These are phyloP conservation scores for Ustilago crameri DNA, from an alignment of 1,284 basidiomycete species.

Conservation along the genomic window DNA sequence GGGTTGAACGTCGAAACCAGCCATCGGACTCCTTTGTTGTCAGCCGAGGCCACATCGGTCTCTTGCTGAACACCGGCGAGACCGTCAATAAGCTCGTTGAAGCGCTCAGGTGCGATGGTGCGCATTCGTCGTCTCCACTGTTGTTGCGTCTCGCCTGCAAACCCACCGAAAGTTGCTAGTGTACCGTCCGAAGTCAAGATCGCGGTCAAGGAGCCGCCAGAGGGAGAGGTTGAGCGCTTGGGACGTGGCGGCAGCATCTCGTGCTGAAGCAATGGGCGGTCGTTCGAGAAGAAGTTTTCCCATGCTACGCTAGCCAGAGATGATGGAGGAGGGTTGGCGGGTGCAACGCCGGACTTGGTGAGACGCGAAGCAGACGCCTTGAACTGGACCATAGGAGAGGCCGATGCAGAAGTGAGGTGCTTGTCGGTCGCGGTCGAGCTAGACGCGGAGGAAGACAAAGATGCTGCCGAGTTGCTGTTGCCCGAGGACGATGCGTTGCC, in stretches of 20 bases:
- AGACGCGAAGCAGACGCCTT: constrained; percentile 20
- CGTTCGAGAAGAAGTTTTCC: constrained; percentile 54
- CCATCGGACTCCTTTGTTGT: constrained; percentile 24
- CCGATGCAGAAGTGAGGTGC: constrained; percentile 11
- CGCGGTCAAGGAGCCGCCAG: constrained; percentile 35
- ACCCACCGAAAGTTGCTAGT: constrained; percentile 41
- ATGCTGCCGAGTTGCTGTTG: constrained; percentile 31
- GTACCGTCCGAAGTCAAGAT: constrained; percentile 40
- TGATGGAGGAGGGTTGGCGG: constrained; percentile 52
- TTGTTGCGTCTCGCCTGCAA: constrained; percentile 29
- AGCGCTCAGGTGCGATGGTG: constrained; percentile 45
- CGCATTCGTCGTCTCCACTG: constrained; percentile 45
- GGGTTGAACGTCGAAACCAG: constrained; percentile 45
- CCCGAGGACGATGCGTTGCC: constrained; percentile 26
- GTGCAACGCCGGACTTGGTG: constrained; percentile 11
- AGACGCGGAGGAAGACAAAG: constrained; percentile 28
- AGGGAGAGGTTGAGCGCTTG: constrained; percentile 33
- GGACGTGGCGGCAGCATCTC: constrained; percentile 48
- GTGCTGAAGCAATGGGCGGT: constrained; percentile 54
- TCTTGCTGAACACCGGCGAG: constrained; percentile 29
- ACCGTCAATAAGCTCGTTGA: constrained; percentile 46
- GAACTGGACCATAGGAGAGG: constrained; percentile 34
- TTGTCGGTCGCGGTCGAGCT: constrained; percentile 19
- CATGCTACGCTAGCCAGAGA: constrained; percentile 43
- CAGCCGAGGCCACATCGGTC: neutral